A percentile compares a stretch with the other conserved stretches of the same genome.
Evolutionary conservation across 1,284 basidiomycete species (phyloP).

Genomic region (Trichosporon sp.): DNA sequence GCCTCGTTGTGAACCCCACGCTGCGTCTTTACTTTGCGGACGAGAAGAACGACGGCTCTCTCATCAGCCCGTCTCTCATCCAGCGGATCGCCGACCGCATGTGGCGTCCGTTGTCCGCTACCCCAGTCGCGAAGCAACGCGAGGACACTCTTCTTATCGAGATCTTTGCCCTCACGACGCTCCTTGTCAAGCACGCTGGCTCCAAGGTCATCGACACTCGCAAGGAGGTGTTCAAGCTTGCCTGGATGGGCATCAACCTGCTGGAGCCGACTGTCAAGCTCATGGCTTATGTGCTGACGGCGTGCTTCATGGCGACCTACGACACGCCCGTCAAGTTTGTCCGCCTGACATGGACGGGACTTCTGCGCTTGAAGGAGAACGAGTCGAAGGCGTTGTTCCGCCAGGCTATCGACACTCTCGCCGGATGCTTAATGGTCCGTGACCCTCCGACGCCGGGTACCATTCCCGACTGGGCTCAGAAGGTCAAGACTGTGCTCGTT

Average conservation of each 20-base stretch:
- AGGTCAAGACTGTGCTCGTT: conserved; percentile 76
- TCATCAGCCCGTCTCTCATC: conserved; percentile 33
- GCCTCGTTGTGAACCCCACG: conserved; percentile 82
- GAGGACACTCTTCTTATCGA: conserved; percentile 70
- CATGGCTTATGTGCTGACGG: conserved; percentile 84
- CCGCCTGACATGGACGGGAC: conserved; percentile 84
- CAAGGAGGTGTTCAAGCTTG: conserved; percentile 93
- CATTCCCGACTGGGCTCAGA: conserved; percentile 77
- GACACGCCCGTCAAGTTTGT: conserved; percentile 92
- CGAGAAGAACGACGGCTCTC: conserved; percentile 38
- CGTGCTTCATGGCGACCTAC: conserved; percentile 89
- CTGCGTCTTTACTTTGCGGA: conserved; percentile 65
- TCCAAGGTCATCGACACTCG: conserved; percentile 70
- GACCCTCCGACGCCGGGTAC: conserved; percentile 56
- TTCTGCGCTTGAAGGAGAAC: conserved; percentile 75
- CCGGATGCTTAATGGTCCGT: conserved; percentile 66
- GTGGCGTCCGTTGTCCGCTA: conserved; percentile 38
- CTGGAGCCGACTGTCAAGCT: conserved; percentile 77
- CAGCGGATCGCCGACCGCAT: conserved; percentile 38
- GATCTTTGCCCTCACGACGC: conserved; percentile 81
- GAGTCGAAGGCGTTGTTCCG: conserved; percentile 71
- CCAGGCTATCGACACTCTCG: conserved; percentile 85
- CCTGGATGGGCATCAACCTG: conserved; percentile 77
- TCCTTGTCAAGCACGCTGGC: conserved; percentile 79
- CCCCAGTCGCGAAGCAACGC: conserved; percentile 29